Percentiles rank a stretch among this genome's conserved stretches.
phyloP scores from a whole-genome alignment of 495 filamentous ascomycete genomes.

The Sordaria brevicollis region DNA sequence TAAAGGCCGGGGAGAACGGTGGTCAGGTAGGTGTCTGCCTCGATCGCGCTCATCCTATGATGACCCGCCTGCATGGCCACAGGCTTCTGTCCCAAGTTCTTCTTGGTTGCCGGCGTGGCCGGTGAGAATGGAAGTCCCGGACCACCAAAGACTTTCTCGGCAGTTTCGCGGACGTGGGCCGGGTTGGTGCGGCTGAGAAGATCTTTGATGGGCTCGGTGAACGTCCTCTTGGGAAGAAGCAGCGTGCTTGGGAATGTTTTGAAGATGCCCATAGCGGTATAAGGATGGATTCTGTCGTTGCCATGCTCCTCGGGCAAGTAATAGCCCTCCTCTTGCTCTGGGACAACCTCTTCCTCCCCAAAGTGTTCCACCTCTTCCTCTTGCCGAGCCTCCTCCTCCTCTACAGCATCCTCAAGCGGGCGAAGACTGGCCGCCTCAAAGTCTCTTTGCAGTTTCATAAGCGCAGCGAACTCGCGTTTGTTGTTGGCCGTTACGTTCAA shows the following conservation, averaged over 20 bases:
- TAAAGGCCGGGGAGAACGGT: conserved; percentile 74
- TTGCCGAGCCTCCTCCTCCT: conserved; percentile 28
- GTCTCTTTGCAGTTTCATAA: conserved; percentile 39
- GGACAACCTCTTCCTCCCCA: conserved; percentile 21
- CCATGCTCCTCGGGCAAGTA: background rate
- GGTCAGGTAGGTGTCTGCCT: conserved; percentile 75
- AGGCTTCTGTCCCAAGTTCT: conserved; percentile 48
- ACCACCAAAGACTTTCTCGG: conserved; percentile 65
- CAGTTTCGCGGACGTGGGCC: conserved; percentile 61
- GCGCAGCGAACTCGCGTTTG: conserved; percentile 38
- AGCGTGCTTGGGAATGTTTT: conserved; percentile 61
- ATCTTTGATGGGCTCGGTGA: conserved; percentile 56
- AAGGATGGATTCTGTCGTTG: conserved; percentile 46
- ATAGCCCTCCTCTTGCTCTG: conserved; percentile 6
- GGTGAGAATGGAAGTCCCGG: conserved; percentile 59
- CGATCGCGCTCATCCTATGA: conserved; percentile 67
- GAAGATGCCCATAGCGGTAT: conserved; percentile 54
- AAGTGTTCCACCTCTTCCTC: conserved; percentile 26
- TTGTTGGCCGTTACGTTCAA: conserved; percentile 37
- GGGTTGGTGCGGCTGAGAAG: conserved; percentile 56
- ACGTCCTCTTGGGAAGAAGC: conserved; percentile 49
- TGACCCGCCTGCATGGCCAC: conserved; percentile 63
- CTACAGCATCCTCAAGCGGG: conserved; percentile 34
- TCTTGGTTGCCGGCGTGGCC: conserved; percentile 23
- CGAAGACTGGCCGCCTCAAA: conserved; percentile 41